These are phyloP conservation scores for Wallacemonas sp. DNA, from an alignment of 208 protist species.

Conservation along the genomic window DNA sequence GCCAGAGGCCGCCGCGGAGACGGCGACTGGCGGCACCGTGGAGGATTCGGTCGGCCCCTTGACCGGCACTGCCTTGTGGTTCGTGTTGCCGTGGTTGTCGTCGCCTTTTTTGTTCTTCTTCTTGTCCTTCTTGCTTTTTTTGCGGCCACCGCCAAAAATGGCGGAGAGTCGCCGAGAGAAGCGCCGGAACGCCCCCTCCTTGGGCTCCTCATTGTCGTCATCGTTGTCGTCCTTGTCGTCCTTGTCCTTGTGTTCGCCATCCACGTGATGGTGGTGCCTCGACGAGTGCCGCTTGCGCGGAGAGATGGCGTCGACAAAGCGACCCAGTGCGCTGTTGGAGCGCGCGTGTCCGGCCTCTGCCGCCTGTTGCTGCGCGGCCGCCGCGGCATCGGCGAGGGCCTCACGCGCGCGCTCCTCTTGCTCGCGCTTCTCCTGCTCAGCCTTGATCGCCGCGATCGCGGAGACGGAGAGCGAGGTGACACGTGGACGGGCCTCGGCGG, in stretches of 20 bases:
- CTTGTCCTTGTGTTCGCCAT: neutral
- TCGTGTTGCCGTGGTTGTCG: neutral
- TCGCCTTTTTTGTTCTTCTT: neutral
- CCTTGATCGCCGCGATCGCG: constrained; percentile 4
- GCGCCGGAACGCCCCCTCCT: neutral
- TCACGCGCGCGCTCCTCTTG: constrained; percentile 10
- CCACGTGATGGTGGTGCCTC: neutral
- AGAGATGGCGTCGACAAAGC: neutral
- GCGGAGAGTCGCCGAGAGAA: constrained; percentile 1
- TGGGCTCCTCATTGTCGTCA: neutral
- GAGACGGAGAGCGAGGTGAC: neutral
- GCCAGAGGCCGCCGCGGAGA: too few relatives aligned
- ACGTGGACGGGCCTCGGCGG: neutral
- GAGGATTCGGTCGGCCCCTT: too few relatives aligned
- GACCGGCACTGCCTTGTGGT: too few relatives aligned
- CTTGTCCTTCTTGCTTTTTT: constrained; percentile 2
- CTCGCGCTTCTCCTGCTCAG: constrained; percentile 4
- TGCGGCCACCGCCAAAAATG: neutral
- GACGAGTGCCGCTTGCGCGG: neutral
- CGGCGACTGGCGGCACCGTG: too few relatives aligned
- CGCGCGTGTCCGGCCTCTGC: constrained; percentile 2
- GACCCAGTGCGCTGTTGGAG: neutral
- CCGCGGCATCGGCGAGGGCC: neutral
- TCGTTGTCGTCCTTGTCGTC: neutral
- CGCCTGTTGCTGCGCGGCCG: neutral